Conservation (phyloP, 345 rosid species). For the Eucalyptus lansdowneana region DNA sequence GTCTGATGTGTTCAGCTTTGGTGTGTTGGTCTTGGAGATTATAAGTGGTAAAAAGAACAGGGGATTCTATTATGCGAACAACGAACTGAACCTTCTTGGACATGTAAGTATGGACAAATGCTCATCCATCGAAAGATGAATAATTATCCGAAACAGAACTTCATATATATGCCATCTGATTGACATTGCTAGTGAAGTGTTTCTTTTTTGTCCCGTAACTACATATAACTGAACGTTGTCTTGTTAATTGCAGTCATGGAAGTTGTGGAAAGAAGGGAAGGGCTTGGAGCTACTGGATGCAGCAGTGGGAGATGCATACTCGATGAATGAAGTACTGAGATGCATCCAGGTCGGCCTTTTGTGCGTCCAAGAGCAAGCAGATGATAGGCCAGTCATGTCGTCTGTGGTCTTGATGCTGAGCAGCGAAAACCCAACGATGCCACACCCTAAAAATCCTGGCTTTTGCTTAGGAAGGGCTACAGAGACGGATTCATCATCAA, state of each 20-base stretch:
- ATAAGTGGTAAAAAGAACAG: conserved; percentile 52
- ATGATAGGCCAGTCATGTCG: conserved; percentile 65
- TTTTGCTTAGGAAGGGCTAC: conserved; percentile 43
- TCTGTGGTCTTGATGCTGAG: conserved; percentile 53
- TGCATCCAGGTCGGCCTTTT: conserved; percentile 77
- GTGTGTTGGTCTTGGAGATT: conserved; percentile 63
- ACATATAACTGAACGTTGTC: background rate
- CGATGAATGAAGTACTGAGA: conserved; percentile 34
- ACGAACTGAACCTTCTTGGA: conserved; percentile 66
- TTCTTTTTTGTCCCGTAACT: background rate
- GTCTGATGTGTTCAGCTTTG: conserved; percentile 74
- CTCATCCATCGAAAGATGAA: background rate
- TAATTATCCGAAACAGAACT: background rate
- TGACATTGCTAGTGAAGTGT: background rate
- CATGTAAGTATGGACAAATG: conserved; percentile 28
- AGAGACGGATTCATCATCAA: conserved; percentile 49
- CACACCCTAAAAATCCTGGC: conserved; percentile 55
- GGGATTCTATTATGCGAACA: conserved; percentile 49
- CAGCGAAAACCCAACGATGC: conserved; percentile 50
- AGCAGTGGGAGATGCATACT: conserved; percentile 12
- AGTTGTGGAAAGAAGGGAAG: conserved; percentile 46
- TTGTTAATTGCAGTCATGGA: conserved; percentile 39
- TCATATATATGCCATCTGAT: background rate
- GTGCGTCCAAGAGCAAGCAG: conserved; percentile 69
- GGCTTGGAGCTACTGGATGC: conserved; percentile 38